Evolutionary conservation across 2,329 filamentous ascomycete genomes (phyloP), one percentile per base, ranked within the genome.

Genomic region (Fusarium citri): DNA sequence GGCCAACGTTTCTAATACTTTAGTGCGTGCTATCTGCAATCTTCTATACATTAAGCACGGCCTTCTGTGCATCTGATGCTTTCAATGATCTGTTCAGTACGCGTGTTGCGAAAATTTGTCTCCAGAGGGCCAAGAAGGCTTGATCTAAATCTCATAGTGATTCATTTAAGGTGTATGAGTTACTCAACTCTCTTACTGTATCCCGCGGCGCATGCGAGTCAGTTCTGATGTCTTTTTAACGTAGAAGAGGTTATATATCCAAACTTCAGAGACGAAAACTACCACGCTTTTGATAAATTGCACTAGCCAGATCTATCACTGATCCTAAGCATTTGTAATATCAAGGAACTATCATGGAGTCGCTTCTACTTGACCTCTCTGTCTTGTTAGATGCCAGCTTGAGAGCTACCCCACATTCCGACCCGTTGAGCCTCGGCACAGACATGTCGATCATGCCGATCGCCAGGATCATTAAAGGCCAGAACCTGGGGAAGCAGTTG

Each of bases 381-480:
- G 14, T 23, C 53, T 45, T 41, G 9, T n/a, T 51, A 14, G 8
- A 26, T 26, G 7, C 12, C 18, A 31, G 2, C 7, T n/a, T 41
- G 14, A 23, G 50, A 46, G 55, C 56, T 73, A 75, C 76, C 74
- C 75, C 74, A 78, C 73, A 72, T 55, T 53, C 62, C 59, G 64
- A 61, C 22, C 72, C 64, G 64, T 67, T 67, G 71, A 73, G 71
- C 76, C 76, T 77, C 76, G 76, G 76, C 65, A 74, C 59, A 43
- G 57, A 59, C 31, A 46, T 30, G 48, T 61, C 42, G 58, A 69
- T 66, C 57, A 30, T 31, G 58, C 49, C 28, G 54, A 67, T 67
- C 63, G 15, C 40, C 10, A 28, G 34, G 15, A 3, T 42, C n/a
- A 60, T 54, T 51, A 66, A 61, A 61, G 37, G 12, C 16, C n/a